Conservation (phyloP, 148 eudicot genomes). For the Chenopodium album region DNA sequence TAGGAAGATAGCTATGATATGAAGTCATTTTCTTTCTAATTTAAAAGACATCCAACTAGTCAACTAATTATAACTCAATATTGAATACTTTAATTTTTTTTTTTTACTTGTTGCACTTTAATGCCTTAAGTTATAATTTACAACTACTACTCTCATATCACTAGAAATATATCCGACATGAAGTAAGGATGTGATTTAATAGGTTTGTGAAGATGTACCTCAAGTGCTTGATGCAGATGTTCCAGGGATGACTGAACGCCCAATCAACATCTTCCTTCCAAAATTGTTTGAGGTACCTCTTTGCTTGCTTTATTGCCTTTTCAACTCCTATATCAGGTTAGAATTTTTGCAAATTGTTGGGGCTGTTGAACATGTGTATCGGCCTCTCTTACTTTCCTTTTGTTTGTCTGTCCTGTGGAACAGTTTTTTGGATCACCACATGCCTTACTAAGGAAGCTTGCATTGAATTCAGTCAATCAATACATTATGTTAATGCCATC, state of each 20-base stretch:
- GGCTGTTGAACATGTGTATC: neutral
- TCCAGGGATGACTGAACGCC: slow-evolving; percentile 85
- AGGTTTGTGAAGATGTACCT: slow-evolving; percentile 97
- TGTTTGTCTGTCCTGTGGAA: slow-evolving; percentile 15
- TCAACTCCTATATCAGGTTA: neutral
- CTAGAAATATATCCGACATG: neutral
- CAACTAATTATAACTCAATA: neutral
- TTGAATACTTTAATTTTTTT: neutral
- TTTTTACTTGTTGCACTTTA: neutral
- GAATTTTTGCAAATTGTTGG: neutral
- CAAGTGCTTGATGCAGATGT: slow-evolving; percentile 91
- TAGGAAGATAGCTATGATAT: neutral
- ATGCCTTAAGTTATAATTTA: neutral
- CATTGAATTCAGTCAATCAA: slow-evolving; percentile 86
- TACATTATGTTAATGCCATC: slow-evolving; percentile 94
- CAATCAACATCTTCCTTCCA: slow-evolving; percentile 85
- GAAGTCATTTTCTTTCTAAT: neutral
- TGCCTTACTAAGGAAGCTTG: slow-evolving; percentile 72
- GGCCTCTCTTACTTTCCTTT: slow-evolving; percentile 20
- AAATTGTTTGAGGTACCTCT: slow-evolving; percentile 71
- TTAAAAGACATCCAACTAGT: neutral
- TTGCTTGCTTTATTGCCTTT: slow-evolving; percentile 8
- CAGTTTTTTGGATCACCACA: slow-evolving; percentile 89
- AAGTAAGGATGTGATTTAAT: slow-evolving; percentile 20
- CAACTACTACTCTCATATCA: neutral